A percentile compares a stretch with the other conserved stretches of the same genome.
Evolutionary conservation across 345 rosid species (phyloP).

Genomic region (Populus ilicifolia): DNA sequence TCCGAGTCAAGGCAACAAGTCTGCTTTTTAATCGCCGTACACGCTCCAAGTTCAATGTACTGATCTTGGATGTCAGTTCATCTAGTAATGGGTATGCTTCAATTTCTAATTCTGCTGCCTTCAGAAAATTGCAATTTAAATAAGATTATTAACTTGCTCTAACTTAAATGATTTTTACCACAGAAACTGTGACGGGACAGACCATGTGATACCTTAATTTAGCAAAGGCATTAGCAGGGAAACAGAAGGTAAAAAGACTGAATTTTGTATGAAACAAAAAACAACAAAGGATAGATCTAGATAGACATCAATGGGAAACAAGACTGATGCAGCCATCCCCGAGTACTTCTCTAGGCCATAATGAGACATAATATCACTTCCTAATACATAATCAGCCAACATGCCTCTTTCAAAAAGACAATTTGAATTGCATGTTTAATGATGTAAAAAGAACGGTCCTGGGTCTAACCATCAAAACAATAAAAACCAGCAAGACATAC

Average conservation of each 20-base stretch:
- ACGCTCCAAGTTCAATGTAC: slow-evolving; percentile 93
- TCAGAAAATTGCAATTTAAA: slow-evolving; percentile 24
- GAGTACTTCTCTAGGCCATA: neutral
- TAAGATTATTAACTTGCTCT: slow-evolving; percentile 14
- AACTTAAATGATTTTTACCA: slow-evolving; percentile 6
- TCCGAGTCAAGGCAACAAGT: slow-evolving; percentile 85
- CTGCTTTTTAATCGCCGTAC: slow-evolving; percentile 93
- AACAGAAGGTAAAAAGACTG: neutral
- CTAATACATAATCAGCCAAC: too few species aligned
- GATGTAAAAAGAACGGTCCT: neutral
- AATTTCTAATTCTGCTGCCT: slow-evolving; percentile 98
- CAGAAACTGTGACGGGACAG: neutral
- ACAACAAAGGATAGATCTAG: neutral
- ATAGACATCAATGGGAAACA: neutral
- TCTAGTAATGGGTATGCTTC: slow-evolving; percentile 98
- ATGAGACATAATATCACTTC: neutral
- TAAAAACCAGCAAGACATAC: neutral
- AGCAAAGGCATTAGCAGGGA: neutral
- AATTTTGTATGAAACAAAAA: neutral
- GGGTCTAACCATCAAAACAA: neutral
- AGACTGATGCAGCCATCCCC: neutral
- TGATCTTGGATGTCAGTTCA: slow-evolving; percentile 94
- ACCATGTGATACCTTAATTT: neutral
- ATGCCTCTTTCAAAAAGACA: slow-evolving; percentile 1
- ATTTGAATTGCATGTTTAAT: neutral